Conservation (phyloP, 345 rosid species). For the Eutrema japonicum region DNA sequence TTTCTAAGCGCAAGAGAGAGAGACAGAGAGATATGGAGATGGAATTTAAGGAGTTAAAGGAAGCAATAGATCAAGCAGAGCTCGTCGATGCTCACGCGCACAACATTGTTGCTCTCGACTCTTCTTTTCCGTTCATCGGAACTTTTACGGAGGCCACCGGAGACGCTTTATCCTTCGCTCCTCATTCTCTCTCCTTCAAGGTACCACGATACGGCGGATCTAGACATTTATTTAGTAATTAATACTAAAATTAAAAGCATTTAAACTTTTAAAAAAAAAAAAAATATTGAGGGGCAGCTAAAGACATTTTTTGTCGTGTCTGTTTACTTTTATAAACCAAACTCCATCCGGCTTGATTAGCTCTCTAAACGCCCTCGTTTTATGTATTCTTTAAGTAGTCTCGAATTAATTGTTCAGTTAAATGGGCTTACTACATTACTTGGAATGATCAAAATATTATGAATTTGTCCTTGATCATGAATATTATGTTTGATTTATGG, state of each 20-base stretch:
- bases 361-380: background rate
- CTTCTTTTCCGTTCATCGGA: conserved; percentile 68
- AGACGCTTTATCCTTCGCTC: conserved; percentile 68
- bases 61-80: conserved; percentile 57
- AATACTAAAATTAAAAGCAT: no score
- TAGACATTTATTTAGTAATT: no score
- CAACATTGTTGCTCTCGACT: conserved; percentile 73
- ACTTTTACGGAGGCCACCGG: conserved; percentile 79
- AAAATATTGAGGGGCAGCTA: no score
- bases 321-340: background rate
- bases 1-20: background rate
- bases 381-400: background rate
- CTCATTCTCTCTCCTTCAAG: conserved; percentile 84
- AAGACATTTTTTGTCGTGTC: background rate
- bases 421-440: background rate
- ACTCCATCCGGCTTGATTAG: background rate
- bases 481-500: no score
- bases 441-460: background rate
- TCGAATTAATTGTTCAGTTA: background rate
- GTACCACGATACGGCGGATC: conserved; percentile 32
- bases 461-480: no score
- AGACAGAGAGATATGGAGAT: conserved; percentile 39
- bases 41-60: conserved; percentile 63
- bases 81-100: conserved; percentile 86
- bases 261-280: no score